Percentiles rank a stretch among this genome's conserved stretches.
phyloP scores from a whole-genome alignment of 2,329 filamentous ascomycete species.

The Penicillium concentricum region DNA sequence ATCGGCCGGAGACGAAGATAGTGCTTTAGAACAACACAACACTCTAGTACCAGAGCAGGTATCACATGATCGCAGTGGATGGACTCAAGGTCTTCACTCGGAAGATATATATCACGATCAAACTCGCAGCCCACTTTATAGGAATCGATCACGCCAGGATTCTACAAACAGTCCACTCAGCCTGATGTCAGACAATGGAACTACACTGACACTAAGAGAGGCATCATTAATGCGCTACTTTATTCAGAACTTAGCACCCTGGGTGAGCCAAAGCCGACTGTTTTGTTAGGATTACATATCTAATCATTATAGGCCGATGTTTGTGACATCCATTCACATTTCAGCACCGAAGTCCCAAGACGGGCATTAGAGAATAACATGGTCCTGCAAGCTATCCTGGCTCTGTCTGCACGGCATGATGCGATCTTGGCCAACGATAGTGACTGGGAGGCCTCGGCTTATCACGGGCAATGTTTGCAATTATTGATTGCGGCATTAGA shows the following conservation, averaged over 20 bases:
- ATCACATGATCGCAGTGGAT: not conserved
- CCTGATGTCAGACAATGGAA: constrained; percentile 7
- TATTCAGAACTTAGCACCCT: constrained; percentile 35
- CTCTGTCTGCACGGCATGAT: constrained; percentile 48
- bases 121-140: not conserved
- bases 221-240: constrained; percentile 36
- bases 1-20: constrained; percentile 3
- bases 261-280: constrained; percentile 22
- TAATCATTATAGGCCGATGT: constrained; percentile 31
- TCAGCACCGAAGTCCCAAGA: constrained; percentile 48
- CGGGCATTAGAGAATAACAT: constrained; percentile 49
- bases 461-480: constrained; percentile 49
- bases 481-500: constrained; percentile 49
- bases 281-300: not conserved
- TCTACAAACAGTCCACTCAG: constrained; percentile 14
- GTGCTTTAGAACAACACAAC: not conserved
- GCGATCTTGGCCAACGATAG: constrained; percentile 38
- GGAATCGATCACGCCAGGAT: not conserved
- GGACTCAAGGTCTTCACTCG: not conserved
- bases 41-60: not conserved
- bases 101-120: not conserved
- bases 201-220: constrained; percentile 29
- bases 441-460: constrained; percentile 47
- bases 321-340: constrained; percentile 39
- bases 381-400: constrained; percentile 49